A percentile compares a stretch with the other conserved stretches of the same genome.
Conservation (phyloP, 768 basidiomycete species). For the Coprinopsis strossmayeri region DNA sequence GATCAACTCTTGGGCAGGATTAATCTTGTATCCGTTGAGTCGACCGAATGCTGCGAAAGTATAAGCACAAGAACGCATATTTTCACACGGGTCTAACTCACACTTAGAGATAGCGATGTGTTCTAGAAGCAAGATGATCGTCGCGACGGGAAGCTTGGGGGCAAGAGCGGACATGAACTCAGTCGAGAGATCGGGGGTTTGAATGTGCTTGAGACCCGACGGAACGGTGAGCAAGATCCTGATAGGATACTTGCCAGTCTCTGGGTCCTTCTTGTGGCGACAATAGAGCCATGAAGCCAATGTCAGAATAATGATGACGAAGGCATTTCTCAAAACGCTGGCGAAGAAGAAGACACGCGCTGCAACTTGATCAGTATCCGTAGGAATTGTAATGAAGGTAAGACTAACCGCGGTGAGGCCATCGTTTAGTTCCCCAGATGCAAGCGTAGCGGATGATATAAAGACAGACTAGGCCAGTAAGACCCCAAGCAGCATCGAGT, state of each 20-base stretch:
- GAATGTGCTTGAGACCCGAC: constrained; percentile 66
- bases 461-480: constrained; percentile 64
- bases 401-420: constrained; percentile 52
- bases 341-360: constrained; percentile 74
- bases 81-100: constrained; percentile 27
- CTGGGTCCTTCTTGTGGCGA: constrained; percentile 44
- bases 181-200: constrained; percentile 30
- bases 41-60: constrained; percentile 79
- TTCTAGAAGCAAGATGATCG: constrained; percentile 86
- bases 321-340: constrained; percentile 72
- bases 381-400: not conserved
- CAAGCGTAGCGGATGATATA: constrained; percentile 63
- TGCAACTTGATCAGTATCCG: constrained; percentile 15
- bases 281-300: constrained; percentile 84
- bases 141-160: constrained; percentile 73
- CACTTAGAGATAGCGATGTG: constrained; percentile 98
- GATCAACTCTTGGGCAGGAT: constrained; percentile 91
- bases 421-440: constrained; percentile 43
- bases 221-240: constrained; percentile 81
- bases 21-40: constrained; percentile 89
- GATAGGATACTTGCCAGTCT: constrained; percentile 71
- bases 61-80: not conserved
- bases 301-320: constrained; percentile 84
- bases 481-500: constrained; percentile 87
- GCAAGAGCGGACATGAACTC: constrained; percentile 62